These are phyloP conservation scores for Mycena olivaceomarginata DNA, from an alignment of 768 basidiomycete species.

Conservation along the genomic window DNA sequence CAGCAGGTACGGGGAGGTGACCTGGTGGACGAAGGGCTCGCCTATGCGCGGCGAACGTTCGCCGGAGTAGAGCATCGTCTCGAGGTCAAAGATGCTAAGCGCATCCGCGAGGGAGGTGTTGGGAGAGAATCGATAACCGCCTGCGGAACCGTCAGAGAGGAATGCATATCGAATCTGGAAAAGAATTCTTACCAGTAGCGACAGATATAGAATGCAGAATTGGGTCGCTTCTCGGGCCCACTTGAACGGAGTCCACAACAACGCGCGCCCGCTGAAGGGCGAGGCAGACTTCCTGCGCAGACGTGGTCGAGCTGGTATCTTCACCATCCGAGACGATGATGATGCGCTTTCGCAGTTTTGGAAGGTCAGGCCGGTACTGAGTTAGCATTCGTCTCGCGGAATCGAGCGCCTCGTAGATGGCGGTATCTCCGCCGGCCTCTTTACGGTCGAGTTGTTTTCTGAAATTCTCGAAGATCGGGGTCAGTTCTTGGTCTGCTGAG, in stretches of 20 bases:
- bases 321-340: conserved; percentile 55
- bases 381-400: conserved; percentile 45
- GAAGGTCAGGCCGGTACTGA: conserved; percentile 48
- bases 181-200: conserved; percentile 46
- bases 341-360: conserved; percentile 49
- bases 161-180: not conserved
- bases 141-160: conserved; percentile 24
- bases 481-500: conserved; percentile 45
- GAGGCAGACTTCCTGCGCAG: conserved; percentile 45
- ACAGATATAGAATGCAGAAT: conserved; percentile 52
- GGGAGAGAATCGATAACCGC: conserved; percentile 54
- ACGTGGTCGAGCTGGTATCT: conserved; percentile 48
- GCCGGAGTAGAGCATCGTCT: conserved; percentile 52
- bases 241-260: conserved; percentile 54
- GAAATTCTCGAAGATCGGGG: conserved; percentile 53
- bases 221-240: conserved; percentile 42
- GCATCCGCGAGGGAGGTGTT: conserved; percentile 52
- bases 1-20: not conserved
- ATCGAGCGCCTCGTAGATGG: conserved; percentile 53
- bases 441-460: conserved; percentile 44
- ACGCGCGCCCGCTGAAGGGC: conserved; percentile 45
- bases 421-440: conserved; percentile 48
- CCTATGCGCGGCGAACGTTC: conserved; percentile 46
- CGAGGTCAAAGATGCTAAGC: conserved; percentile 55
- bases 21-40: conserved; percentile 18